Evolutionary conservation across 805 yeast species (phyloP), one percentile per base, ranked within the genome.

Genomic region (Candida alai): DNA sequence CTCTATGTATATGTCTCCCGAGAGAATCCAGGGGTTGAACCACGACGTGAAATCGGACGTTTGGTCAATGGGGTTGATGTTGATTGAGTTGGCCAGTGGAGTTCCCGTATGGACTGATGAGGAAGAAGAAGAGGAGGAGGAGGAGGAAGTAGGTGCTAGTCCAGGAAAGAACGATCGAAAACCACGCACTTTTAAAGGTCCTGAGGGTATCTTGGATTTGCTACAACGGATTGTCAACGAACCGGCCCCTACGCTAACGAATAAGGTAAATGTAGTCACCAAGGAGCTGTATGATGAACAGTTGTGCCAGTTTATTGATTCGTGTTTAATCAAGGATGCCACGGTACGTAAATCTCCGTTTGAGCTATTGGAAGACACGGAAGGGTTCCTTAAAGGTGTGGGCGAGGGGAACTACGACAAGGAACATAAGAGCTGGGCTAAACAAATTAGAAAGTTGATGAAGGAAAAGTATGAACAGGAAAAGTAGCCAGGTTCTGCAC

Each of bases 31-130:
- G 60, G 99, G 99, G 13, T 86, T 85, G 27, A 80, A 81, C 7
- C 93, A 93, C 60, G 84, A 95, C 6, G 81, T 89, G n/a, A 88
- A 89, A 47, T 90, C 95, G 24, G 99, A 93, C 56, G 90, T 93
- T 9, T 93, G 99, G 99, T 87, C 97, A 0, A 63, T 89, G 45
- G 99, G 98, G 1, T 65, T 93, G 28, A 84, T 89, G 80, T 67
- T 93, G 25, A 77, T 86, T 32, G 97, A 93, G 56, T 65, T 93
- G 34, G 90, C 96, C 1, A 76, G 84, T 3, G 97, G 97, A 0
- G 70, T 69, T 35, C 81, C 83, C 47, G 93, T 96, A 2, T 80
- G 89, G 67, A 73, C 75, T 15, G 80, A 76, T 41, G 73, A 71
- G 18, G 73, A 41, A 23, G 52, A 37, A 13, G 56, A 35, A 6